A percentile compares a stretch with the other conserved stretches of the same genome.
Conservation (phyloP, 2,329 filamentous ascomycete genomes). For the Paraphoma sp. region DNA sequence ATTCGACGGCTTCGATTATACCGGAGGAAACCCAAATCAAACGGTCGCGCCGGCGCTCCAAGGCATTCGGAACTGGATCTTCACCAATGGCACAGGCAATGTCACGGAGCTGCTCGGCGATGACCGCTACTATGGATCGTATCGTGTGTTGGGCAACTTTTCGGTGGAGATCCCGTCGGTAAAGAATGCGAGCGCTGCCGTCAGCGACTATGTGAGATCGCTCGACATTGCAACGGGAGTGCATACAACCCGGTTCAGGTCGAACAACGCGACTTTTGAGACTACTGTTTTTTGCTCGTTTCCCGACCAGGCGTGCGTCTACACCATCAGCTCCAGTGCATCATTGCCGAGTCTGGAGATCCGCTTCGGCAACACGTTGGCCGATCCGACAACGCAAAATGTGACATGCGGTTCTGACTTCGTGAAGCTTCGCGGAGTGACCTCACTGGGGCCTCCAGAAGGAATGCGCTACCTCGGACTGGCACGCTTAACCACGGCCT, state of each 20-base stretch:
- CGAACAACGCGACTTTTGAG: slow-evolving; percentile 41
- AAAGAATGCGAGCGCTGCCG: slow-evolving; percentile 2
- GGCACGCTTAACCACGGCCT: slow-evolving; percentile 27
- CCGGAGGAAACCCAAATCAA: slow-evolving; percentile 54
- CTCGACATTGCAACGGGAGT: slow-evolving; percentile 56
- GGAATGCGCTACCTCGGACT: slow-evolving; percentile 56
- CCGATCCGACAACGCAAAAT: slow-evolving; percentile 34
- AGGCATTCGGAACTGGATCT: slow-evolving; percentile 56
- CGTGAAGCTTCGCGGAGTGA: slow-evolving; percentile 34
- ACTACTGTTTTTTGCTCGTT: slow-evolving; percentile 55
- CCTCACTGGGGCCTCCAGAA: slow-evolving; percentile 49
- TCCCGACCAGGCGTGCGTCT: slow-evolving; percentile 52
- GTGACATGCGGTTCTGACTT: slow-evolving; percentile 46
- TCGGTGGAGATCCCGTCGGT: slow-evolving; percentile 47
- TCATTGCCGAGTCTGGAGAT: slow-evolving; percentile 52
- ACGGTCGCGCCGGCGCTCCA: slow-evolving; percentile 46
- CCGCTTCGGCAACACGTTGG: slow-evolving; percentile 52
- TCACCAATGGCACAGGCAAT: slow-evolving; percentile 58
- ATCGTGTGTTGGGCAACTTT: slow-evolving; percentile 57
- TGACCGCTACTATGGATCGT: slow-evolving; percentile 53
- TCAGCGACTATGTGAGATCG: slow-evolving; percentile 49
- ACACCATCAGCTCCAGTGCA: slow-evolving; percentile 38
- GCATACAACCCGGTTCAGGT: slow-evolving; percentile 36
- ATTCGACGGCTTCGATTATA: slow-evolving; percentile 55
- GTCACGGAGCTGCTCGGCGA: slow-evolving; percentile 47